These are phyloP conservation scores for Metschnikowia amazonensis DNA, from an alignment of 805 yeast species.

Conservation along the genomic window DNA sequence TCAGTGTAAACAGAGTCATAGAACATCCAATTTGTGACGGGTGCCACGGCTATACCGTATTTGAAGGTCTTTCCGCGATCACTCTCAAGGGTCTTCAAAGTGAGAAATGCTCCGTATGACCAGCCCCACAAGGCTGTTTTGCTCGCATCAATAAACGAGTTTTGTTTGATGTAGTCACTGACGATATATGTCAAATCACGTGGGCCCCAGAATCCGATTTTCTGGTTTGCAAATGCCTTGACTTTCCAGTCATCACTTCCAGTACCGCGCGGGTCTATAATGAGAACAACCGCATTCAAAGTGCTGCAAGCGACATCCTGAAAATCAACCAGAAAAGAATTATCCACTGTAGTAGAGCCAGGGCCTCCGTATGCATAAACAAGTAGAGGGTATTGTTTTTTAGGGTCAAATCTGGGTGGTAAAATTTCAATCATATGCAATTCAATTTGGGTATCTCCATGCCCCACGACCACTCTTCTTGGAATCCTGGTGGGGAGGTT, in stretches of 20 bases:
- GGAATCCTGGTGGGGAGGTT: conserved; percentile 52
- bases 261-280: conserved; percentile 79
- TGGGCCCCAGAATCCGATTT: conserved; percentile 75
- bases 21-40: conserved; percentile 73
- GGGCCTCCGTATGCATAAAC: conserved; percentile 81
- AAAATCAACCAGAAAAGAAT: conserved; percentile 48
- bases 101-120: conserved; percentile 81
- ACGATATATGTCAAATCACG: conserved; percentile 57
- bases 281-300: conserved; percentile 56
- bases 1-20: conserved; percentile 81
- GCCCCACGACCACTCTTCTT: conserved; percentile 27
- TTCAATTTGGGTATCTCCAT: conserved; percentile 30
- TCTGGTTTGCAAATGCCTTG: conserved; percentile 50
- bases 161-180: conserved; percentile 44
- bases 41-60: conserved; percentile 80
- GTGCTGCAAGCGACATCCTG: conserved; percentile 57
- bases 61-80: conserved; percentile 62
- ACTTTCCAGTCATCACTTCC: conserved; percentile 74
- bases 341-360: conserved; percentile 58
- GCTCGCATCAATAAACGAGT: conserved; percentile 46
- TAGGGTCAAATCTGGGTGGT: conserved; percentile 53
- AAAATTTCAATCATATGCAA: conserved; percentile 57
- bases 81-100: conserved; percentile 67
- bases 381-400: conserved; percentile 53
- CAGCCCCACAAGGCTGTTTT: conserved; percentile 80